Evolutionary conservation across 2,329 filamentous ascomycete genomes (phyloP), one percentile per base, ranked within the genome.

Genomic region (Xylariales sp.): DNA sequence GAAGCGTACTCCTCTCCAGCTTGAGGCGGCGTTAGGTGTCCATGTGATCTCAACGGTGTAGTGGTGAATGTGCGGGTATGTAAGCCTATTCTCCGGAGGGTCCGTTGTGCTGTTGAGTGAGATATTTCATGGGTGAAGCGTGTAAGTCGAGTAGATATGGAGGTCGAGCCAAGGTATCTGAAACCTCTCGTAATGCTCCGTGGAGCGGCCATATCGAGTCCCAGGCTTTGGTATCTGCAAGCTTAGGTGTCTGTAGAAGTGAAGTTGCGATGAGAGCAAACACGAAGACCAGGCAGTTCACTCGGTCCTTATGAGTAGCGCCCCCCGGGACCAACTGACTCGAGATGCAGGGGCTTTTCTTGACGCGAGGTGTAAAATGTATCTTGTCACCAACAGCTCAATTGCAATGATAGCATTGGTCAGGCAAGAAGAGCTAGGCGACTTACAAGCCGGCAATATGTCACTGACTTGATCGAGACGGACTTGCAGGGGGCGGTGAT

Each of bases 1-100:
- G 66, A n/a, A n/a, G n/a, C n/a, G n/a, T n/a, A n/a, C 88, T 96
- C 93, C 74, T 97, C 88, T 35, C 93, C 93, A 0, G 88, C 78
- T 66, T 90, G 91, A 2, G 93, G 91, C 21, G 86, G 78, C 42
- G 82, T 79, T 53, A 96, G 67, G 62, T 97, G 88, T 34, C 86
- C 88, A 63, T 98, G 93, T 37, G 63, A 68, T 40, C 68, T 63
- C 43, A 69, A 57, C 9, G 76, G 58, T 4, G 83, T 82, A 9
- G 75, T 78, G 31, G 84, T 85, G 61, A 96, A 93, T 40, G 61
- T 63, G 56, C 82, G 56, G 21, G n/a, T 33, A 14, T 21, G 27
- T 15, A 25, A 4, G 25, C 15, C 15, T n/a, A 18, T 27, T 27
- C 24, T 27, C 31, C 28, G 31, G 11, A 16, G 21, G 20, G 21